phyloP scores from a whole-genome alignment of 2,329 filamentous ascomycete species.

The Colletotrichum sojae region DNA sequence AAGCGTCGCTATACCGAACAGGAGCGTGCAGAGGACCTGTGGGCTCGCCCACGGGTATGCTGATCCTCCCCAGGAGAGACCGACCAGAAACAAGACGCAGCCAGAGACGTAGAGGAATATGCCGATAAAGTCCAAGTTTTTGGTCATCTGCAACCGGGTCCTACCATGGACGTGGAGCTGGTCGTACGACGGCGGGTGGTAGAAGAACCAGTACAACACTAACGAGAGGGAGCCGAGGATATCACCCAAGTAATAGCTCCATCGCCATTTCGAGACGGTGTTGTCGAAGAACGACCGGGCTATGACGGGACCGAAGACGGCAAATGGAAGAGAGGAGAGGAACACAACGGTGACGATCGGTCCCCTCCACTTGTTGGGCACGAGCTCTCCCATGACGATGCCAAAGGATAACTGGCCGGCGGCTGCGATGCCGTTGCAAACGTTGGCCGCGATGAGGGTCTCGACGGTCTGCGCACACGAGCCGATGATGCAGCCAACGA shows the following conservation, averaged over 20 bases:
- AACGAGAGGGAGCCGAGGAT: slow-evolving; percentile 58
- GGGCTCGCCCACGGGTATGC: slow-evolving; percentile 8
- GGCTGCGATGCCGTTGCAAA: slow-evolving; percentile 55
- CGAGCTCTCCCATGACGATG: slow-evolving; percentile 58
- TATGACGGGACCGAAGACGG: slow-evolving; percentile 62
- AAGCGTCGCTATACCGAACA: slow-evolving; percentile 1
- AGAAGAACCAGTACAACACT: slow-evolving; percentile 59
- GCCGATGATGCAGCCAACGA: slow-evolving; percentile 57
- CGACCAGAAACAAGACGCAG: slow-evolving; percentile 46
- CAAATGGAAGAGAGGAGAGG: slow-evolving; percentile 56
- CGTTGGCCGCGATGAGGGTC: slow-evolving; percentile 54
- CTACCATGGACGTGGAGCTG: slow-evolving; percentile 57
- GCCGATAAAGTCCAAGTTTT: slow-evolving; percentile 61
- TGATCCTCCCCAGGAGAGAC: slow-evolving; percentile 8
- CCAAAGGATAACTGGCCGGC: slow-evolving; percentile 58
- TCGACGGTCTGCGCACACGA: slow-evolving; percentile 51
- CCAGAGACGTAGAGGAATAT: slow-evolving; percentile 59
- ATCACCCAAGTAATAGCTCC: slow-evolving; percentile 64
- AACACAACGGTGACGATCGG: slow-evolving; percentile 55
- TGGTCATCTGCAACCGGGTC: slow-evolving; percentile 54
- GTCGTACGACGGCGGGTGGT: slow-evolving; percentile 61
- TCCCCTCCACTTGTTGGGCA: slow-evolving; percentile 58
- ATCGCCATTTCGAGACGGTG: slow-evolving; percentile 61
- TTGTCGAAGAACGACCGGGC: slow-evolving; percentile 59
- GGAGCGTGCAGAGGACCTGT: slow-evolving; percentile 50